Evolutionary conservation across 1,284 basidiomycete genomes (phyloP), one percentile per base, ranked within the genome.

Genomic region (Hemileia vastatrix): DNA sequence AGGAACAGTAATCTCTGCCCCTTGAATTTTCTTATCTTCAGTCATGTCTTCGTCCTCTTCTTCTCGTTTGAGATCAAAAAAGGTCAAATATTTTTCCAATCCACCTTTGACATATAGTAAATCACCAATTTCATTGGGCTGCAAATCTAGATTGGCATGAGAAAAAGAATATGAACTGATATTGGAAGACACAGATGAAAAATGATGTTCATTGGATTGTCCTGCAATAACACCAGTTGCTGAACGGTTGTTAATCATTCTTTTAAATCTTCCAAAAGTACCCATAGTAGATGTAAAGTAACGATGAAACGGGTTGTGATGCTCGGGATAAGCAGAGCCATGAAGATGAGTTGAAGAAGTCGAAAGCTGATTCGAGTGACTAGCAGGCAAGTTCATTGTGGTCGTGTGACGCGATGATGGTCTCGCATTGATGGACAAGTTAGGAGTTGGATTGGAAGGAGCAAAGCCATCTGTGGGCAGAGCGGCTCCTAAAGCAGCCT

Each of bases 191-290:
- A 11, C 31, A 23, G 53, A 36, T 33, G 49, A 51, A 13, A 18
- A 45, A 67, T 31, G 32, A 40, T 43, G 40, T 43, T 44, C 21
- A 36, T 47, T 21, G 19, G 33, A 54, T 8, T 54, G 53, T 31
- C 4, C 45, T 11, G 36, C 21, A 23, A 27, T 5, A 45, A 49
- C 31, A 51, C 43, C 47, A 45, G 54, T 49, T 27, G 51, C 52
- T 24, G 40, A 54, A 1, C 64, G 52, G 27, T 66, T 63, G 19
- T 66, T 67, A 15, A 68, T 63, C 64, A 68, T 70, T 1, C 70
- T 65, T 61, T 68, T 71, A 64, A 71, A 64, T 11, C 68, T 63
- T 3, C 70, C 71, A 31, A 73, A 49, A 2, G 71, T 68, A 1
- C 71, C 71, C 15, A 72, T 58, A 1, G 72, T 70, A 6, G 59